A percentile compares a stretch with the other conserved stretches of the same genome.
Evolutionary conservation across 306 rosid species (phyloP).

Genomic region (Castanea crenata): DNA sequence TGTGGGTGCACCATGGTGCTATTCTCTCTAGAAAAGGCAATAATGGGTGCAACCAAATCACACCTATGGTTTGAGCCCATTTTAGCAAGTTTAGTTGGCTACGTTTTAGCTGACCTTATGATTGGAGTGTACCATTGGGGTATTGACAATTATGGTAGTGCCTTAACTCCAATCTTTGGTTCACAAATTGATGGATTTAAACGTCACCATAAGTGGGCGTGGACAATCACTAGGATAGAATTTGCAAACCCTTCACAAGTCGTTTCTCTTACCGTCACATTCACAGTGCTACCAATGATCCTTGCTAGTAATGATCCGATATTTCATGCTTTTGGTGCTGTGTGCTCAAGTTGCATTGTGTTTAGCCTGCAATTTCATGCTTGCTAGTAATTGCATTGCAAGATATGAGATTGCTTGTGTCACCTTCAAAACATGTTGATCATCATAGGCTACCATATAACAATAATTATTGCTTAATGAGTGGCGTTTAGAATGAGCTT

Average conservation of each 20-base stretch:
- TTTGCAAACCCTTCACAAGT: slow-evolving; percentile 73
- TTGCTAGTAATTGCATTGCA: slow-evolving; percentile 68
- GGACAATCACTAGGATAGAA: slow-evolving; percentile 76
- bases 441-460: slow-evolving; percentile 79
- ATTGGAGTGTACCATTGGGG: slow-evolving; percentile 88
- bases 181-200: slow-evolving; percentile 77
- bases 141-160: slow-evolving; percentile 72
- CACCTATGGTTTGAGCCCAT: slow-evolving; percentile 42
- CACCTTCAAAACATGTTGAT: slow-evolving; percentile 55
- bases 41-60: slow-evolving; percentile 33
- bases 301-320: slow-evolving; percentile 53
- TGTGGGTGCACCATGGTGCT: slow-evolving; percentile 6
- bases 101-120: slow-evolving; percentile 71
- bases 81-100: slow-evolving; percentile 53
- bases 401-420: slow-evolving; percentile 59
- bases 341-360: slow-evolving; percentile 76
- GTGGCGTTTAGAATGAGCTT: slow-evolving; percentile 79
- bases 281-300: slow-evolving; percentile 59
- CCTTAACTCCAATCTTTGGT: slow-evolving; percentile 64
- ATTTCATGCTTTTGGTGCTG: slow-evolving; percentile 51
- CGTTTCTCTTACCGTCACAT: slow-evolving; percentile 54
- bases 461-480: slow-evolving; percentile 82
- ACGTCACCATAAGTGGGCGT: slow-evolving; percentile 86
- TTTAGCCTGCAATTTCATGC: slow-evolving; percentile 94
- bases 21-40: slow-evolving; percentile 44